A percentile compares a stretch with the other conserved stretches of the same genome.
Conservation (phyloP, 2,329 filamentous ascomycete genomes). For the Pseudogymnoascus sp. region DNA sequence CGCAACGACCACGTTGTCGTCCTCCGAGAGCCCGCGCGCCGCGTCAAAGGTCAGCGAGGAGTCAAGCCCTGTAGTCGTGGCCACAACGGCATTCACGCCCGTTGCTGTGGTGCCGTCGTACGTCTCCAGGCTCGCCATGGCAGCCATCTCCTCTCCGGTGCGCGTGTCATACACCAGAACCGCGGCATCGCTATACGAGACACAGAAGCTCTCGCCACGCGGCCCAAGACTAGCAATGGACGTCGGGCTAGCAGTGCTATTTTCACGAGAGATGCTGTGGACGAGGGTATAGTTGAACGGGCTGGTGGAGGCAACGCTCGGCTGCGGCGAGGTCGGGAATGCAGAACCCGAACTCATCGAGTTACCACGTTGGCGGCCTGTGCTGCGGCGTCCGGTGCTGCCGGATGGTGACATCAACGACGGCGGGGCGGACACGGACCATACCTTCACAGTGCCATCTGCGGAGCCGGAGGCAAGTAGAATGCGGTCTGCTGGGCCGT, state of each 20-base stretch:
- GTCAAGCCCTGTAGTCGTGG: conserved; percentile 76
- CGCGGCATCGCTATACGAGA: conserved; percentile 83
- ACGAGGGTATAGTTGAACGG: conserved; percentile 84
- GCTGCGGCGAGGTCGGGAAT: conserved; percentile 84
- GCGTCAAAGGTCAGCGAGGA: conserved; percentile 52
- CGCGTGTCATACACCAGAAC: conserved; percentile 89
- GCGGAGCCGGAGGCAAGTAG: conserved; percentile 86
- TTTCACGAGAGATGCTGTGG: conserved; percentile 70
- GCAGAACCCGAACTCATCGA: conserved; percentile 92
- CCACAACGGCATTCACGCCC: conserved; percentile 83
- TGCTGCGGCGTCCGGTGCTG: conserved; percentile 50
- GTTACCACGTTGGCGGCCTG: conserved; percentile 75
- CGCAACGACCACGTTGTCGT: conserved; percentile 67
- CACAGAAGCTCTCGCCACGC: conserved; percentile 81
- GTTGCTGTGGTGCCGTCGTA: conserved; percentile 81
- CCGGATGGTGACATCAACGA: conserved; percentile 73
- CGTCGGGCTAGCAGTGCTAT: conserved; percentile 69
- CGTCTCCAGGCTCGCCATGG: conserved; percentile 89
- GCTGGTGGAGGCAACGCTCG: conserved; percentile 74
- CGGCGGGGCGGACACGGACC: conserved; percentile 87
- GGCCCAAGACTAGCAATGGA: conserved; percentile 84
- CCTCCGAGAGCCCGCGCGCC: conserved; percentile 54
- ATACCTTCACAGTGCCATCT: conserved; percentile 85
- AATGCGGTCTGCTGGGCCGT: conserved; percentile 77
- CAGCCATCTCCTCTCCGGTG: conserved; percentile 82